Percentiles rank a stretch among this genome's conserved stretches.
phyloP scores from a whole-genome alignment of 805 yeast species.

The Saturnispora bothae region DNA sequence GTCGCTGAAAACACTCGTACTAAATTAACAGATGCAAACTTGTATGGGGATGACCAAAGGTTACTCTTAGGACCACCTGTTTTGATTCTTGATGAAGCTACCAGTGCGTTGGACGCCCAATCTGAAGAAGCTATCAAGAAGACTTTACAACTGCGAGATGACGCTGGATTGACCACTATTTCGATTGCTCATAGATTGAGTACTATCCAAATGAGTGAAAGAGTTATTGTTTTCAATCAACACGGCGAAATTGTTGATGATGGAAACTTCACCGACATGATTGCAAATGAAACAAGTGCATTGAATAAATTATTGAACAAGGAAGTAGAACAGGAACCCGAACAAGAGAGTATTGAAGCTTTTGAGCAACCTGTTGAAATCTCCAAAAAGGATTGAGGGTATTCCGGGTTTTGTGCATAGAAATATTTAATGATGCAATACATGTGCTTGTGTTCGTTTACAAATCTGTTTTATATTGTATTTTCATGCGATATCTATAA shows the following conservation, averaged over 20 bases:
- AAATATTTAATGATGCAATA: no score
- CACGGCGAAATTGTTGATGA: conserved; percentile 67
- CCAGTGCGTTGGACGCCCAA: conserved; percentile 84
- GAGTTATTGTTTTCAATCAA: conserved; percentile 64
- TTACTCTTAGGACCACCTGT: conserved; percentile 49
- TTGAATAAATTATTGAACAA: conserved; percentile 33
- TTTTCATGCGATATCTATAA: no score
- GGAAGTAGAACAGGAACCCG: conserved; percentile 6
- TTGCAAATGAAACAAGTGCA: conserved; percentile 33
- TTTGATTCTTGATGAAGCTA: conserved; percentile 86
- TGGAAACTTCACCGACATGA: conserved; percentile 47
- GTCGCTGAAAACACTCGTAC: conserved; percentile 9
- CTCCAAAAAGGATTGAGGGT: no score
- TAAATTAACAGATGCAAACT: conserved; percentile 9
- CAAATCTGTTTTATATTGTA: no score
- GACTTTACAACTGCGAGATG: conserved; percentile 48
- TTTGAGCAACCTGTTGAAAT: no score
- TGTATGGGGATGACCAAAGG: conserved; percentile 18
- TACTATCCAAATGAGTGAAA: conserved; percentile 74
- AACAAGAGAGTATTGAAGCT: no score
- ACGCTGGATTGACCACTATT: conserved; percentile 58
- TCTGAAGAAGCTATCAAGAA: conserved; percentile 78
- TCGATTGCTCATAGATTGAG: conserved; percentile 88
- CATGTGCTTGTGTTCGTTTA: no score
- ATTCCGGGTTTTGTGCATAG: no score